Percentiles rank a stretch among this genome's conserved stretches.
Conservation (phyloP, 2,329 filamentous ascomycete species). For the Tolypocladium paradoxum region DNA sequence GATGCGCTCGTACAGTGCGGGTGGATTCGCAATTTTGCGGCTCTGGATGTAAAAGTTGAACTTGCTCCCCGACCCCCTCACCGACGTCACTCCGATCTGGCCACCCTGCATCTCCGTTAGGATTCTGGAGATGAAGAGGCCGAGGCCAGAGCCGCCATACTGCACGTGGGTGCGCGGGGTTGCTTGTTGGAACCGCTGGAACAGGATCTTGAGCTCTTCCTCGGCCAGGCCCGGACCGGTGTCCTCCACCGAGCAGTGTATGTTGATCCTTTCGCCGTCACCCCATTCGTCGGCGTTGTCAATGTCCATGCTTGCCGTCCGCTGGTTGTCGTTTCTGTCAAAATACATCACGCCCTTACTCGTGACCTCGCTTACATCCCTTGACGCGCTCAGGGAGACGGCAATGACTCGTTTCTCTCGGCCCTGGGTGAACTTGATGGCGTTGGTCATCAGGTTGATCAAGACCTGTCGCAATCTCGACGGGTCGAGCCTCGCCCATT, state of each 20-base stretch:
- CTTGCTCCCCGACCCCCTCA: conserved; percentile 57
- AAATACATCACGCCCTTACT: conserved; percentile 35
- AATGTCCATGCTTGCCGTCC: conserved; percentile 25
- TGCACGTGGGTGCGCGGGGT: conserved; percentile 60
- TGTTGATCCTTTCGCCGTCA: conserved; percentile 55
- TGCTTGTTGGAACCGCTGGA: conserved; percentile 59
- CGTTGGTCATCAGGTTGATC: conserved; percentile 64
- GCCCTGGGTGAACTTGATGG: conserved; percentile 54
- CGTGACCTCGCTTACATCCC: conserved; percentile 31
- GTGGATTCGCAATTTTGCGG: conserved; percentile 38
- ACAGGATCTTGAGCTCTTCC: conserved; percentile 55
- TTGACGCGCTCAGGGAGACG: conserved; percentile 55
- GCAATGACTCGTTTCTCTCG: conserved; percentile 49
- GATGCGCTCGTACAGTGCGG: conserved; percentile 24
- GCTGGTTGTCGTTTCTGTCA: conserved; percentile 29
- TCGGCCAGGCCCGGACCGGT: conserved; percentile 57
- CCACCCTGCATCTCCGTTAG: conserved; percentile 69
- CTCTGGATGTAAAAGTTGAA: conserved; percentile 70
- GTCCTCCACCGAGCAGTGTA: conserved; percentile 63
- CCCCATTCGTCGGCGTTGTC: conserved; percentile 57
- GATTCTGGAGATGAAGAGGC: conserved; percentile 66
- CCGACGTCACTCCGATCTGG: conserved; percentile 61
- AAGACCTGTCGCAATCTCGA: conserved; percentile 64
- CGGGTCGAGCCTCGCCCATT: conserved; percentile 67
- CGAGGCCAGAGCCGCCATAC: conserved; percentile 60